Percentiles rank a stretch among this genome's conserved stretches.
Evolutionary conservation across 1,284 basidiomycete genomes (phyloP).

Genomic region (Leccinum griseonigrum): DNA sequence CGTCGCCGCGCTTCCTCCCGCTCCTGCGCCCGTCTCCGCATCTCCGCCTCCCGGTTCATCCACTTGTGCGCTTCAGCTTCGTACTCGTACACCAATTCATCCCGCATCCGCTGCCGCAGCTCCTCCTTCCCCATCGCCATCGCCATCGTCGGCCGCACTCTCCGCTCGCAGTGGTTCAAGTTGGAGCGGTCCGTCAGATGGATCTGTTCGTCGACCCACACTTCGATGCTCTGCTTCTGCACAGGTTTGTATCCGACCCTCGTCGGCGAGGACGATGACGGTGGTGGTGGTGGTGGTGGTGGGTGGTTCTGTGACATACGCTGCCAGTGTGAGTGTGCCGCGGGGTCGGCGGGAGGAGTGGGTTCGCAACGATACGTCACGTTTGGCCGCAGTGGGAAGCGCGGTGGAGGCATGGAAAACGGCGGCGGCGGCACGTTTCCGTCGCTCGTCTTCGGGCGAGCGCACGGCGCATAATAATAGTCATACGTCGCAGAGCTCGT

Average conservation of each 20-base stretch:
- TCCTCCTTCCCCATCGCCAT: slow-evolving; percentile 28
- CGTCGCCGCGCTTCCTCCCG: slow-evolving; percentile 41
- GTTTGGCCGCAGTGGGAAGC: slow-evolving; percentile 22
- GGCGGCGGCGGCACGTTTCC: slow-evolving; percentile 9
- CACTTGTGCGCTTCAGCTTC: slow-evolving; percentile 49
- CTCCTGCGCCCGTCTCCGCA: slow-evolving; percentile 40
- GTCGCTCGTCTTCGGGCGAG: slow-evolving; percentile 27
- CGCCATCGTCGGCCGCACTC: slow-evolving; percentile 11
- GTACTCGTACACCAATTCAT: slow-evolving; percentile 48
- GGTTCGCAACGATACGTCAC: slow-evolving; percentile 24
- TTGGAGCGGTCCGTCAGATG: slow-evolving; percentile 33
- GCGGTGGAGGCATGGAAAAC: slow-evolving; percentile 19
- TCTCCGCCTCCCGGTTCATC: slow-evolving; percentile 50
- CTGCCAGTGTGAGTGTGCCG: slow-evolving; percentile 37
- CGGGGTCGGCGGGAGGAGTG: slow-evolving; percentile 13
- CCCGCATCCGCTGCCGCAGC: slow-evolving; percentile 42
- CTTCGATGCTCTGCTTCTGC: slow-evolving; percentile 50
- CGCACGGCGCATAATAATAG: slow-evolving; percentile 14
- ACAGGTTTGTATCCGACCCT: slow-evolving; percentile 42
- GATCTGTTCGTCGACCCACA: slow-evolving; percentile 58
- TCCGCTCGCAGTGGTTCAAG: slow-evolving; percentile 2
- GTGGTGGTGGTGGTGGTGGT: no score
- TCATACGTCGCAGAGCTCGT: slow-evolving; percentile 20
- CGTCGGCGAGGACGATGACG: background rate
- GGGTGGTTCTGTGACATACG: slow-evolving; percentile 43